Evolutionary conservation across 1,284 basidiomycete species (phyloP), one percentile per base, ranked within the genome.

Genomic region (Flammula alnicola): DNA sequence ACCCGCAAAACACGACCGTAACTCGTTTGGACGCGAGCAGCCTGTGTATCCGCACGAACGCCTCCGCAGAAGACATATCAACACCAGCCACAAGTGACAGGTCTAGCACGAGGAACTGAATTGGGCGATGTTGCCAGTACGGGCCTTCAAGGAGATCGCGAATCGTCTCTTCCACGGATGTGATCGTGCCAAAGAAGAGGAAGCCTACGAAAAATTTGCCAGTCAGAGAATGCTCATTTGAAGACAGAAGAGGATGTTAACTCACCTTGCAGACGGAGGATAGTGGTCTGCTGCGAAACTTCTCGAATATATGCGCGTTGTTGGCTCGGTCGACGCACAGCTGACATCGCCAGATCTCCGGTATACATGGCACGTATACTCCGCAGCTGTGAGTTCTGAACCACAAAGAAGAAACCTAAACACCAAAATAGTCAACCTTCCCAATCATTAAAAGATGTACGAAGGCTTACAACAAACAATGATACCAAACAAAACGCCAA

Each of bases 121-220:
- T 86, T 0, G 95, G 94, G 45, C 86, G 86, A 25, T 78, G 75
- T 36, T 84, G 75, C 87, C 94, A 97, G 10, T 80, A 75, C 0
- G 86, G 83, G 5, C 81, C 80, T 48, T 91, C 84, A 17, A 98
- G 80, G 16, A 94, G 77, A 12, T 78, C 71, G 5, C 88, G 81
- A 36, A 94, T 88, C 1, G 88, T 77, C 57, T 88, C 87, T 68
- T 98, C 95, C 49, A 97, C 93, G 35, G 86, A 77, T 0, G 88
- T 80, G 61, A 98, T 96, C 0, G 95, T 98, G 4, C 97, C 96
- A 67, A 99, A 99, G 80, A 98, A 99, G 29, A 99, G 76, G 73
- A 93, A 95, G 0, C 91, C 84, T 84, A 30, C 9, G 3, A 12
- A n/a, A 26, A 17, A 25, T 26, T 5, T 5, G 22, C 41, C 6